Conservation (phyloP, 2,329 filamentous ascomycete genomes). For the Neoarthrinium moseri region DNA sequence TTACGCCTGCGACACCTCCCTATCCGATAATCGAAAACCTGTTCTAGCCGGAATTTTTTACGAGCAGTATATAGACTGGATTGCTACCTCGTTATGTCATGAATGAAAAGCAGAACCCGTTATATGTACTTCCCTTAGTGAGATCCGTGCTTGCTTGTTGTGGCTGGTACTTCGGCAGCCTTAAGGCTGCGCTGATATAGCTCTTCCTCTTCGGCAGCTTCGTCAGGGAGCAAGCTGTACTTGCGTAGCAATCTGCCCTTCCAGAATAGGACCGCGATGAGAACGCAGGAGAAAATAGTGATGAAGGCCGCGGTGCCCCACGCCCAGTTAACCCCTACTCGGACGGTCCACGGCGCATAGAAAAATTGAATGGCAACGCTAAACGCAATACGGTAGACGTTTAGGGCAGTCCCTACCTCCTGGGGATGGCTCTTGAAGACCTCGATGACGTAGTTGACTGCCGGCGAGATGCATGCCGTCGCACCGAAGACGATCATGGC, state of each 20-base stretch:
- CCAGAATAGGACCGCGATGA: neutral
- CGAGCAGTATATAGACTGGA: too few relatives aligned
- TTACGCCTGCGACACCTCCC: too few relatives aligned
- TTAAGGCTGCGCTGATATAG: neutral
- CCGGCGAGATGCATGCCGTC: neutral
- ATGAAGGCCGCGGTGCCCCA: neutral
- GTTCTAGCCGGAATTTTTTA: too few relatives aligned
- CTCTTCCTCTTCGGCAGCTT: neutral
- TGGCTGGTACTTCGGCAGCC: neutral
- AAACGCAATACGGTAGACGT: neutral
- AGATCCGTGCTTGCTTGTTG: too few relatives aligned
- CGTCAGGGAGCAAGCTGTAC: neutral
- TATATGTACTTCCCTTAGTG: too few relatives aligned
- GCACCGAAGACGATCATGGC: neutral
- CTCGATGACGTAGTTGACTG: constrained; percentile 3
- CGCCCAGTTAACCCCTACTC: neutral
- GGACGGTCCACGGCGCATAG: neutral
- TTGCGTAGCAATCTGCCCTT: neutral
- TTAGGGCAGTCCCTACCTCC: neutral
- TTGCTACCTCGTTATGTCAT: too few relatives aligned
- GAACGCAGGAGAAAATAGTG: neutral
- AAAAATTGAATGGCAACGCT: constrained; percentile 1
- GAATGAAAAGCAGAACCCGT: too few relatives aligned
- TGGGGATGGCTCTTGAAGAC: neutral
- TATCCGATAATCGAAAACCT: too few relatives aligned